Evolutionary conservation across 2,329 filamentous ascomycete species (phyloP).

Genomic region (Aspergillus clavatus): DNA sequence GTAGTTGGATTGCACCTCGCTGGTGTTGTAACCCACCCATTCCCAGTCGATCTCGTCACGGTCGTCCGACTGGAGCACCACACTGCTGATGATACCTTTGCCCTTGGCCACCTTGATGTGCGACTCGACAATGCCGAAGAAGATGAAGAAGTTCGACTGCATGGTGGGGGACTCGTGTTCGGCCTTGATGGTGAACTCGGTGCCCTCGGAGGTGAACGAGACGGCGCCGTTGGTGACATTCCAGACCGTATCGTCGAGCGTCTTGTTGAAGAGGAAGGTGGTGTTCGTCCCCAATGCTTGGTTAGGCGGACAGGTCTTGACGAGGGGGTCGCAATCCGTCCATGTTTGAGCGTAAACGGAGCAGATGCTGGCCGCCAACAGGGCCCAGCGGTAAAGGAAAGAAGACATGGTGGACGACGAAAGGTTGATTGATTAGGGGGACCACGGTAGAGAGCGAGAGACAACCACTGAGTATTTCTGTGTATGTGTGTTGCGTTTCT

Average conservation of each 20-base stretch:
- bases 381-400: slow-evolving; percentile 21
- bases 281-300: slow-evolving; percentile 62
- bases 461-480: too few species aligned
- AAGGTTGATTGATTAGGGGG: not conserved
- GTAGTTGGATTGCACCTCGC: slow-evolving; percentile 73
- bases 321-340: slow-evolving; percentile 72
- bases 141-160: slow-evolving; percentile 75
- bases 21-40: slow-evolving; percentile 38
- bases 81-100: slow-evolving; percentile 70
- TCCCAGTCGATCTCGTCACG: slow-evolving; percentile 81
- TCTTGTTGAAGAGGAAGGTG: slow-evolving; percentile 61
- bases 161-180: slow-evolving; percentile 74
- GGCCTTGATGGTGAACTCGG: slow-evolving; percentile 65
- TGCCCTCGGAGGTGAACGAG: slow-evolving; percentile 58
- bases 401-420: slow-evolving; percentile 21
- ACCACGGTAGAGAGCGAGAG: slow-evolving; percentile 1
- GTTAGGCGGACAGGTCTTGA: slow-evolving; percentile 65
- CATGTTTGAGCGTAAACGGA: slow-evolving; percentile 62
- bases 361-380: slow-evolving; percentile 26
- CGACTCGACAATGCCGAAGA: slow-evolving; percentile 76
- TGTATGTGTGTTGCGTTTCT: not conserved
- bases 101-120: slow-evolving; percentile 71
- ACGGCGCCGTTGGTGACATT: slow-evolving; percentile 64
- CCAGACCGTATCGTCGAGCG: slow-evolving; percentile 57
- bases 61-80: slow-evolving; percentile 79